These are phyloP conservation scores for Mucor circinelloides DNA, from an alignment of 371 early-diverging fungal genomes.

Conservation along the genomic window DNA sequence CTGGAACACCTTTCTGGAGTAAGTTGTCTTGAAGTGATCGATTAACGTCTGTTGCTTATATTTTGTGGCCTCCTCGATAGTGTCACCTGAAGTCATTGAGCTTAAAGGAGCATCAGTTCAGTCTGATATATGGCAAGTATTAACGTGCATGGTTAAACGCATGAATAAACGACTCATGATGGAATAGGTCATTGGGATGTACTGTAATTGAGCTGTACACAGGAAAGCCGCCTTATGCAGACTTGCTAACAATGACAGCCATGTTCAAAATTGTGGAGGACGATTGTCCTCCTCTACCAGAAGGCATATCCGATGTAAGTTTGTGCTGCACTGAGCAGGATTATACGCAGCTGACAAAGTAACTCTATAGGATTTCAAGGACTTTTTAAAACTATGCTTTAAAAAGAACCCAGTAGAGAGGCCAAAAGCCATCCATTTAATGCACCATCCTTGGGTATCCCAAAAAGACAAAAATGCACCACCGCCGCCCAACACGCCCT, in stretches of 20 bases:
- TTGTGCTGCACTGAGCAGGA: neutral
- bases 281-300: slow-evolving; percentile 81
- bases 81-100: slow-evolving; percentile 97
- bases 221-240: slow-evolving; percentile 87
- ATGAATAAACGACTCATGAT: neutral
- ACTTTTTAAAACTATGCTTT: slow-evolving; percentile 82
- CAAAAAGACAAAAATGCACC: slow-evolving; percentile 27
- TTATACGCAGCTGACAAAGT: neutral
- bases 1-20: slow-evolving; percentile 97
- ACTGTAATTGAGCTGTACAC: slow-evolving; percentile 88
- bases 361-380: slow-evolving; percentile 54
- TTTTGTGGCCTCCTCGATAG: slow-evolving; percentile 25
- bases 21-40: too few species aligned
- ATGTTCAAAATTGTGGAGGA: slow-evolving; percentile 93
- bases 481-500: neutral
- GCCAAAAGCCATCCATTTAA: slow-evolving; percentile 56
- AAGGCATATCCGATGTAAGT: slow-evolving; percentile 67
- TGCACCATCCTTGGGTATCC: slow-evolving; percentile 77
- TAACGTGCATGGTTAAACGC: too few species aligned
- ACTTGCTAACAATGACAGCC: slow-evolving; percentile 84
- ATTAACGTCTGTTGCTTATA: too few species aligned
- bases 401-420: slow-evolving; percentile 75
- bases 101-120: slow-evolving; percentile 79
- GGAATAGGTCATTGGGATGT: slow-evolving; percentile 70
- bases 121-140: slow-evolving; percentile 85